Evolutionary conservation across 805 yeast genomes (phyloP).

Genomic region (Kazachstania psychrophila): DNA sequence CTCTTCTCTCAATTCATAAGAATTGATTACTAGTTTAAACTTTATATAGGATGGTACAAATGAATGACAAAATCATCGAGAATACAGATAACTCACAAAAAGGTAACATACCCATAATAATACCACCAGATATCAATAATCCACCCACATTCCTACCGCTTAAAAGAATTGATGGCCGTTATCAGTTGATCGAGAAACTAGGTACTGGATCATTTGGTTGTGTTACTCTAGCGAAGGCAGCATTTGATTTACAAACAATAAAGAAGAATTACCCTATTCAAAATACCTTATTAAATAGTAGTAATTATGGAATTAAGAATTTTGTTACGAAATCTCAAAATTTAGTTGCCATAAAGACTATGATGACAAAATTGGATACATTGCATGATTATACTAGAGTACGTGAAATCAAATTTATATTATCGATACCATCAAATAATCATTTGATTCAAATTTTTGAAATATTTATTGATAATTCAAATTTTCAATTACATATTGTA

Average conservation of each 20-base stretch:
- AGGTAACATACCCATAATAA: too few relatives aligned
- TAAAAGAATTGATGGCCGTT: slow-evolving; percentile 35
- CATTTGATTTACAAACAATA: slow-evolving; percentile 12
- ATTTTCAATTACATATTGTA: slow-evolving; percentile 60
- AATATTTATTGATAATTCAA: slow-evolving; percentile 58
- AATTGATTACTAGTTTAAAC: background rate
- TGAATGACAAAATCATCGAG: background rate
- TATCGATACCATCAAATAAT: slow-evolving; percentile 60
- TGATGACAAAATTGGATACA: slow-evolving; percentile 48
- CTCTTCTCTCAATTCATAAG: too few relatives aligned
- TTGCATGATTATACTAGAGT: slow-evolving; percentile 48
- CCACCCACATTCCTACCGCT: slow-evolving; percentile 40
- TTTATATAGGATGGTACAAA: slow-evolving; percentile 4
- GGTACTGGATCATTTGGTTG: slow-evolving; percentile 75
- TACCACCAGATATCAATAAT: slow-evolving; percentile 32
- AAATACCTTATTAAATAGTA: slow-evolving; percentile 43
- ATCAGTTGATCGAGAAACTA: slow-evolving; percentile 42
- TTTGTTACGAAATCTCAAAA: slow-evolving; percentile 29
- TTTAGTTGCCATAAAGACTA: slow-evolving; percentile 72
- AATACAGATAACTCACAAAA: background rate
- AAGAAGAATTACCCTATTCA: slow-evolving; percentile 6
- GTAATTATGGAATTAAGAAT: slow-evolving; percentile 20
- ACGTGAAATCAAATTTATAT: slow-evolving; percentile 59
- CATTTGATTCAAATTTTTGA: slow-evolving; percentile 69
- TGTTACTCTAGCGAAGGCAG: slow-evolving; percentile 53